phyloP scores from a whole-genome alignment of 768 basidiomycete species.

The Naganishia vaughanmartiniae region DNA sequence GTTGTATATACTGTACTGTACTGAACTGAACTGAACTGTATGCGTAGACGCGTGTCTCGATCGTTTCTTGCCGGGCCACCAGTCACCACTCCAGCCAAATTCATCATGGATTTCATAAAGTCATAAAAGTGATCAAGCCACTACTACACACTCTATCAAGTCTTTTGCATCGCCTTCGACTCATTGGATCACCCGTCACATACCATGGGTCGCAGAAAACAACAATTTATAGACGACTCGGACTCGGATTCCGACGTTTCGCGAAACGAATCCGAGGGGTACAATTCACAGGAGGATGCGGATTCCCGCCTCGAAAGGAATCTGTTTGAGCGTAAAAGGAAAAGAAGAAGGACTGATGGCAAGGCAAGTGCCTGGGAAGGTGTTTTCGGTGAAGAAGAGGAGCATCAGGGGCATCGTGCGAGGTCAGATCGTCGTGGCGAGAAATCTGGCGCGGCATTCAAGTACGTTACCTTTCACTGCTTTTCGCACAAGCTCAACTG shows the following conservation, averaged over 20 bases:
- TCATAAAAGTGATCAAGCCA: too few species aligned
- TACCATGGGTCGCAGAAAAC: conserved; percentile 19
- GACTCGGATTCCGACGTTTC: conserved; percentile 33
- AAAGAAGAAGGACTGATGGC: conserved; percentile 33
- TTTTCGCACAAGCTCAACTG: background rate
- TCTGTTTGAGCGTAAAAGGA: conserved; percentile 43
- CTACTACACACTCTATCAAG: too few species aligned
- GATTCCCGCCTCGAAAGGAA: conserved; percentile 44
- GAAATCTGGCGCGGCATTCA: conserved; percentile 33
- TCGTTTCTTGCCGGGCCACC: too few species aligned
- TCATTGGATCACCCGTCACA: background rate
- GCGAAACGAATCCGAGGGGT: conserved; percentile 31
- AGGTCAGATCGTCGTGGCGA: conserved; percentile 29
- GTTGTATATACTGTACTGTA: too few species aligned
- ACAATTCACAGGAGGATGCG: conserved; percentile 47
- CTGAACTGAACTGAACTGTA: too few species aligned
- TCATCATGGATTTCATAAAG: too few species aligned
- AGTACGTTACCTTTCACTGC: conserved; percentile 4
- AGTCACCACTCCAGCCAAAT: too few species aligned
- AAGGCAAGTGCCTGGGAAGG: conserved; percentile 51
- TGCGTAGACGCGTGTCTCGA: too few species aligned
- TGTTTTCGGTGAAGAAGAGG: conserved; percentile 48
- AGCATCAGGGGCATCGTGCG: conserved; percentile 37
- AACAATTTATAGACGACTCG: conserved; percentile 20
- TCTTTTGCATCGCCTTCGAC: background rate